phyloP scores from a whole-genome alignment of 352 stramenopile genomes.

The Pythium grandisporangium region DNA sequence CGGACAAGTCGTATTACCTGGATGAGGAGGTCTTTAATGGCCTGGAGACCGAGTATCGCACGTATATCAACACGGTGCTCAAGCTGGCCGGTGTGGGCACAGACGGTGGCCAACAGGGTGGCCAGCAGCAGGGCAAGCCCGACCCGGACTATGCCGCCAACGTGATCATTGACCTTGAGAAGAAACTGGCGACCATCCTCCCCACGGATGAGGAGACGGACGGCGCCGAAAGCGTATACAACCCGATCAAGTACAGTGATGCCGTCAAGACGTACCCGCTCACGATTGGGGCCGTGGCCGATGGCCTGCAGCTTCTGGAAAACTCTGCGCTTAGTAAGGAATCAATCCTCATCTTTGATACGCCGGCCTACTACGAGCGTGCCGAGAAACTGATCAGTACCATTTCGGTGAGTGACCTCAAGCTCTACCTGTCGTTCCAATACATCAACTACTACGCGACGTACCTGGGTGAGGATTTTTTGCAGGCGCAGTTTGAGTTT shows the following conservation, averaged over 20 bases:
- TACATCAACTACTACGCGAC: slow-evolving; percentile 23
- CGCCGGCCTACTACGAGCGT: slow-evolving; percentile 34
- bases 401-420: slow-evolving; percentile 26
- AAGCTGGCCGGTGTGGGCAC: slow-evolving; percentile 14
- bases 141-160: slow-evolving; percentile 5
- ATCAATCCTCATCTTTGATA: slow-evolving; percentile 30
- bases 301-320: slow-evolving; percentile 25
- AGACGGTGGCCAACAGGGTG: slow-evolving; percentile 1
- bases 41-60: slow-evolving; percentile 21
- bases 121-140: slow-evolving; percentile 7
- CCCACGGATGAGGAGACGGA: slow-evolving; percentile 54
- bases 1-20: slow-evolving; percentile 87
- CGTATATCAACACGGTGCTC: slow-evolving; percentile 29
- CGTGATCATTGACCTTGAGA: slow-evolving; percentile 59
- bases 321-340: slow-evolving; percentile 18
- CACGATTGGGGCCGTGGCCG: slow-evolving; percentile 27
- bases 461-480: slow-evolving; percentile 47
- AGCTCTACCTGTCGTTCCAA: slow-evolving; percentile 35
- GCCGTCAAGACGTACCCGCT: slow-evolving; percentile 26
- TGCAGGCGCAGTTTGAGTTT: slow-evolving; percentile 84
- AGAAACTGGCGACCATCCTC: slow-evolving; percentile 41
- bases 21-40: slow-evolving; percentile 26
- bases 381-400: slow-evolving; percentile 22
- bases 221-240: slow-evolving; percentile 74
- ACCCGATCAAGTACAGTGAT: slow-evolving; percentile 63